A percentile compares a stretch with the other conserved stretches of the same genome.
phyloP scores from a whole-genome alignment of 371 early-diverging fungal genomes.

The Mortierella sp. region DNA sequence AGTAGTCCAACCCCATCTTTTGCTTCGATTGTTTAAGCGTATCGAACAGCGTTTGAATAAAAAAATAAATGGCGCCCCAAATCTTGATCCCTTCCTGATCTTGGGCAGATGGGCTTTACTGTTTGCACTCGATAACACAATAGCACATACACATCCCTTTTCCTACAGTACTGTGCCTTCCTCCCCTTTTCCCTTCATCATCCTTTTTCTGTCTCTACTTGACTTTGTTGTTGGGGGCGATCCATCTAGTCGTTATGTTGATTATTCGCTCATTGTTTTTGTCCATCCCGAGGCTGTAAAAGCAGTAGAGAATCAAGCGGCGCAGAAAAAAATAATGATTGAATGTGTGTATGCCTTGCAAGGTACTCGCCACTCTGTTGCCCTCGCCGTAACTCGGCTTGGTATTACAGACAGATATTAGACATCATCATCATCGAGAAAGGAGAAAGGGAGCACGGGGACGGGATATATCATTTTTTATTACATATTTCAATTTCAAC shows the following conservation, averaged over 20 bases:
- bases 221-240: neutral
- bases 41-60: no score
- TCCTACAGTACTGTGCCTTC: neutral
- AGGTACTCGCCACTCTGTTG: no score
- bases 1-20: neutral
- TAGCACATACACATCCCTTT: neutral
- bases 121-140: neutral
- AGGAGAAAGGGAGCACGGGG: neutral
- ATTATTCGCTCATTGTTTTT: neutral
- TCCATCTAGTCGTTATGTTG: no score
- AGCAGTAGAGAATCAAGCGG: constrained; percentile 11
- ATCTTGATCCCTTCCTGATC: constrained; percentile 3
- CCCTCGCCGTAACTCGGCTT: no score
- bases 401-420: neutral
- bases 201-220: neutral
- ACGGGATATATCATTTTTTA: neutral
- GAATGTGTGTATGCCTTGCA: neutral
- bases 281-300: constrained; percentile 2
- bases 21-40: no score
- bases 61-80: no score
- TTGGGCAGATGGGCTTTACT: neutral
- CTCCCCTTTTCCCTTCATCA: neutral
- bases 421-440: no score
- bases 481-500: no score
- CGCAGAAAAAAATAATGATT: neutral